Evolutionary conservation across 495 filamentous ascomycete genomes (phyloP), one percentile per base, ranked within the genome.

Genomic region (Pyrenula massariospora): DNA sequence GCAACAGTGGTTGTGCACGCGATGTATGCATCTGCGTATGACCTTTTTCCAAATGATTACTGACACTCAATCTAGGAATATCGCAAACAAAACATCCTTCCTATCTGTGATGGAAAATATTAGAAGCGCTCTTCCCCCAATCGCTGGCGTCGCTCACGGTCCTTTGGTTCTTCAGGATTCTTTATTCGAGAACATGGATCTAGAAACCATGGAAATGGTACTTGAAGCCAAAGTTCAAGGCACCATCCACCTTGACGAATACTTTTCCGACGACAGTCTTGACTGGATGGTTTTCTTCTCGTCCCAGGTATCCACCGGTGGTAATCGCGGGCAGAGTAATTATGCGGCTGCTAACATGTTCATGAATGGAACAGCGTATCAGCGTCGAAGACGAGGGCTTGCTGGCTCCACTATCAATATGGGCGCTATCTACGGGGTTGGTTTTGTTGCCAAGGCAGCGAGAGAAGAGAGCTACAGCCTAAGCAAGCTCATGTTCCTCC

Each of bases 251-350:
- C 57, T 73, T 50, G 57, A 70, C 21, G 59, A 70, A 15, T 10
- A 66, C n/a, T 62, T 72, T 50, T 25, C 48, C 24, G 57, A 66
- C 12, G 52, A 62, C 0, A 11, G 22, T 2, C 73, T 85, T 1
- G 83, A 86, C 55, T 86, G 85, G 68, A 84, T 86, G 66, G 68
- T 85, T 22, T 65, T 77, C 36, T 71, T 84, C 54, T 82, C 78
- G 0, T 85, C 82, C 0, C 66, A 75, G 1, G 68, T 76, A 5
- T 68, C 68, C 24, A 67, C 74, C 8, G 67, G 81, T 20, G 83
- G 84, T 0, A 81, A 75, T 1, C 60, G 65, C 49, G 79, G 79
- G 0, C 84, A 87, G 64, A 69, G 76, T 0, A 79, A 76, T 12
- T 87, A 87, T 62, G 70, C 73, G 19, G 80, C 82, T 2, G 80